Percentiles rank a stretch among this genome's conserved stretches.
Conservation (phyloP, 768 basidiomycete genomes). For the Artomyces pyxidatus region DNA sequence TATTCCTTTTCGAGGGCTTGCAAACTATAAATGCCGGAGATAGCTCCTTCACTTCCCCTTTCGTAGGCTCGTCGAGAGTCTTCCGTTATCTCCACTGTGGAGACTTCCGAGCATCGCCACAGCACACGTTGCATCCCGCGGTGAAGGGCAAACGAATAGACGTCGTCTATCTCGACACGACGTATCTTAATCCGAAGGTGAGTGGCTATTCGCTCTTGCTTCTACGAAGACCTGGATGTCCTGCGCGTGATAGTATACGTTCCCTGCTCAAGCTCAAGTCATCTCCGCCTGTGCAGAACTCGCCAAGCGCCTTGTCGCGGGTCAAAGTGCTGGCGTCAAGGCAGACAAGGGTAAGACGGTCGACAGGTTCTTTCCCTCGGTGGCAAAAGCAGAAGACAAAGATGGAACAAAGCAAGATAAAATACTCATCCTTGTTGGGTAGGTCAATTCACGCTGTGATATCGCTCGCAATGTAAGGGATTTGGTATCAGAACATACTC, state of each 20-base stretch:
- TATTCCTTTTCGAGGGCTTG: conserved; percentile 89
- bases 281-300: conserved; percentile 89
- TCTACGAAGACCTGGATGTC: neutral
- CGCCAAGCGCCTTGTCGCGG: conserved; percentile 47
- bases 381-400: conserved; percentile 23
- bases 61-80: conserved; percentile 55
- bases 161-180: conserved; percentile 90
- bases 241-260: conserved; percentile 60
- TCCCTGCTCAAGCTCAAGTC: conserved; percentile 92
- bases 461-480: neutral
- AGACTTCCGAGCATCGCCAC: conserved; percentile 85
- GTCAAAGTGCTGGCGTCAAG: conserved; percentile 22
- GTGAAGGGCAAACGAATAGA: conserved; percentile 78
- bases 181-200: conserved; percentile 84
- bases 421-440: conserved; percentile 69
- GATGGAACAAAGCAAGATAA: conserved; percentile 31
- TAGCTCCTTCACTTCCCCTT: conserved; percentile 61
- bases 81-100: conserved; percentile 96
- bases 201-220: neutral
- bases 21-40: conserved; percentile 90
- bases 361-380: conserved; percentile 41
- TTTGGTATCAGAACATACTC: conserved; percentile 69
- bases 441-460: conserved; percentile 14
- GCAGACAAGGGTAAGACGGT: conserved; percentile 28
- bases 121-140: conserved; percentile 77